Percentiles rank a stretch among this genome's conserved stretches.
Evolutionary conservation across 2,329 filamentous ascomycete genomes (phyloP).

Genomic region (Penicillium sp.): DNA sequence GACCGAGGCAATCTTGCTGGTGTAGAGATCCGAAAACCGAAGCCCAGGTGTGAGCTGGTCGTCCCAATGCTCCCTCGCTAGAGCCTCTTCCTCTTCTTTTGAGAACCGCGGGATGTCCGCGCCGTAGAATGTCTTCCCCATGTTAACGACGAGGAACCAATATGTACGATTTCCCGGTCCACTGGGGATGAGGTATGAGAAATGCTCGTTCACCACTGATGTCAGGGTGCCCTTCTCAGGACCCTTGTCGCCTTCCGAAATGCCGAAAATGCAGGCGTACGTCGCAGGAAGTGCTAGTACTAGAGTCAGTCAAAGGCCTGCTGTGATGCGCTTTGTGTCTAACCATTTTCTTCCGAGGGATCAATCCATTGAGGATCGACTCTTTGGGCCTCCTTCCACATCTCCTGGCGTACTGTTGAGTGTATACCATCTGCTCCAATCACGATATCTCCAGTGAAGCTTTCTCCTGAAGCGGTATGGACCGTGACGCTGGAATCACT

Average conservation of each 20-base stretch:
- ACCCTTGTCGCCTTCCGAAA: slow-evolving; percentile 15
- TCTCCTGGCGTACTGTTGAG: slow-evolving; percentile 37
- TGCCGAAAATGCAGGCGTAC: slow-evolving; percentile 31
- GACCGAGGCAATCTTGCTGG: slow-evolving; percentile 13
- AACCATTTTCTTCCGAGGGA: slow-evolving; percentile 15
- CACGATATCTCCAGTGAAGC: slow-evolving; percentile 33
- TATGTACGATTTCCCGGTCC: slow-evolving; percentile 22
- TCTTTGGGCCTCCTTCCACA: slow-evolving; percentile 27
- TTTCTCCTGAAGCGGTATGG: slow-evolving; percentile 12
- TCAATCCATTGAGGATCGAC: slow-evolving; percentile 19
- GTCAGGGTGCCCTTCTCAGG: slow-evolving; percentile 15
- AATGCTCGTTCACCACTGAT: slow-evolving; percentile 18
- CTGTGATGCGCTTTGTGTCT: neutral
- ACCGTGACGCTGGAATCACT: slow-evolving; percentile 5
- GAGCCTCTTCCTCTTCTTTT: slow-evolving; percentile 20
- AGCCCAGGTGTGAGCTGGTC: slow-evolving; percentile 20
- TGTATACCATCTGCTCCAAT: slow-evolving; percentile 48
- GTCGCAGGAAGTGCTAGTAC: slow-evolving; percentile 19
- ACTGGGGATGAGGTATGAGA: slow-evolving; percentile 20
- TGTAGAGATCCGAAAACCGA: slow-evolving; percentile 24
- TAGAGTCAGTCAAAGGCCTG: neutral
- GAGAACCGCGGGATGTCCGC: slow-evolving; percentile 24
- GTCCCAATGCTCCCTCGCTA: slow-evolving; percentile 15
- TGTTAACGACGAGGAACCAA: slow-evolving; percentile 26
- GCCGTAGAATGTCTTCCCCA: slow-evolving; percentile 18